Conservation (phyloP, 164 flowering plant species). For the Akebia trifoliata region DNA sequence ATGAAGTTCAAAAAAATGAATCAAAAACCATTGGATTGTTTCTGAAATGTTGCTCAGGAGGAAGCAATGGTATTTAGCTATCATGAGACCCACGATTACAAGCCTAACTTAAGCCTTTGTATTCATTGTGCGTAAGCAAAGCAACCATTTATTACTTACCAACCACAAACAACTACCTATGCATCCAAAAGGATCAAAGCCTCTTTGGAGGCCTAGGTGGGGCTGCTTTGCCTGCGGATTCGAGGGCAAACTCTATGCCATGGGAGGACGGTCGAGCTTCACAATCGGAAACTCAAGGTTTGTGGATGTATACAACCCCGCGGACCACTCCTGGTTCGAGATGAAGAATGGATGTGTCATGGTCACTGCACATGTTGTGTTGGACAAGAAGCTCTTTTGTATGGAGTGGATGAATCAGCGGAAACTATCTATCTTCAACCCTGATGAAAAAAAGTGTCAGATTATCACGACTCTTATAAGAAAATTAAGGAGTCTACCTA, state of each 20-base stretch:
- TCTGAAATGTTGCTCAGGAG: too few relatives aligned
- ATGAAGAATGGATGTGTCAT: slow-evolving; percentile 86
- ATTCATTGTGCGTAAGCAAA: too few relatives aligned
- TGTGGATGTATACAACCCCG: slow-evolving; percentile 64
- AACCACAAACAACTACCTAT: too few relatives aligned
- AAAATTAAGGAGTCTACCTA: too few relatives aligned
- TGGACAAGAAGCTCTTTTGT: slow-evolving; percentile 68
- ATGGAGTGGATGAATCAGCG: slow-evolving; percentile 88
- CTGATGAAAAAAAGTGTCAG: slow-evolving; percentile 47
- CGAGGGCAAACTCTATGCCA: slow-evolving; percentile 70
- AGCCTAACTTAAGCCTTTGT: too few relatives aligned
- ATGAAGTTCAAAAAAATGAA: too few relatives aligned
- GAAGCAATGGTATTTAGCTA: too few relatives aligned
- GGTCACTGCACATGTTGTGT: slow-evolving; percentile 83
- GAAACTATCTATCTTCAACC: slow-evolving; percentile 51
- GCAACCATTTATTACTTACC: too few relatives aligned
- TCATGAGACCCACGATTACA: too few relatives aligned
- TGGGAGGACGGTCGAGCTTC: slow-evolving; percentile 88
- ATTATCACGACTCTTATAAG: too few relatives aligned
- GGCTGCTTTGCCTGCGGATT: slow-evolving; percentile 79
- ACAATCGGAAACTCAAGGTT: slow-evolving; percentile 78
- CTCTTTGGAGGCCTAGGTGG: slow-evolving; percentile 69
- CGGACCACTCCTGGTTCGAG: slow-evolving; percentile 56
- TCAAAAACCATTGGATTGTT: too few relatives aligned
- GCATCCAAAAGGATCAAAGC: too few relatives aligned